Conservation (phyloP, 768 basidiomycete species). For the Trametes cubensis region DNA sequence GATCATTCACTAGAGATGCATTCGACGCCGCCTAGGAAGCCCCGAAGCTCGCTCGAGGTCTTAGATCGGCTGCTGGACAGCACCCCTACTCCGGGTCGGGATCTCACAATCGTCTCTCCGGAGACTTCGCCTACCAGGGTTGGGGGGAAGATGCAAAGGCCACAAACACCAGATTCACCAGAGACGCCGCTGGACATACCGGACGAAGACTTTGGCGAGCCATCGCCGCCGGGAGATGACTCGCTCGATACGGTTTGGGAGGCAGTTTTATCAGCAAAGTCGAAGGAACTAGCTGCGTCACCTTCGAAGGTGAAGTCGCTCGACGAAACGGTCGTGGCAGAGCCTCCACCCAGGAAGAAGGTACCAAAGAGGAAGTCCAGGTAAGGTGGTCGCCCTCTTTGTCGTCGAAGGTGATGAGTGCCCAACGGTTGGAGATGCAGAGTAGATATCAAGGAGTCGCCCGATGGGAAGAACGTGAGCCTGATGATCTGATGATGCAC, state of each 20-base stretch:
- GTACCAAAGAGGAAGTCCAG: constrained; percentile 65
- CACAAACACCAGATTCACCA: constrained; percentile 12
- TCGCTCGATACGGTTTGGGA: constrained; percentile 67
- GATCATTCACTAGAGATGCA: constrained; percentile 3
- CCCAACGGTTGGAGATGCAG: constrained; percentile 36
- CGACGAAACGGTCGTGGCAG: constrained; percentile 40
- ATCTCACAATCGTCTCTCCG: constrained; percentile 7
- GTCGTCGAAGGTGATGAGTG: background rate
- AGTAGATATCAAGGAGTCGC: constrained; percentile 70
- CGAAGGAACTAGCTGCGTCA: constrained; percentile 65
- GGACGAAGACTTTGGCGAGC: constrained; percentile 17
- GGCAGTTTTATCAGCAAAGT: constrained; percentile 65
- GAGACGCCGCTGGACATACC: constrained; percentile 22
- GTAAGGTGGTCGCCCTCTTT: constrained; percentile 41
- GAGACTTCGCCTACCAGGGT: background rate
- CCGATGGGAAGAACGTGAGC: constrained; percentile 58
- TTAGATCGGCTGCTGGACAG: constrained; percentile 29
- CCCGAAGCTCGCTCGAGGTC: constrained; percentile 23
- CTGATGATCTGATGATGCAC: background rate
- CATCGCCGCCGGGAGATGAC: constrained; percentile 25
- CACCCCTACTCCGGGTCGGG: constrained; percentile 25
- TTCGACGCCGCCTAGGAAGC: constrained; percentile 11
- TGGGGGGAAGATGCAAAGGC: background rate
- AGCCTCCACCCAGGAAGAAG: constrained; percentile 36
- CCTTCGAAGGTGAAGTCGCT: constrained; percentile 73